Conservation (phyloP, 1,284 basidiomycete genomes). For the Trichosporon asahii region DNA sequence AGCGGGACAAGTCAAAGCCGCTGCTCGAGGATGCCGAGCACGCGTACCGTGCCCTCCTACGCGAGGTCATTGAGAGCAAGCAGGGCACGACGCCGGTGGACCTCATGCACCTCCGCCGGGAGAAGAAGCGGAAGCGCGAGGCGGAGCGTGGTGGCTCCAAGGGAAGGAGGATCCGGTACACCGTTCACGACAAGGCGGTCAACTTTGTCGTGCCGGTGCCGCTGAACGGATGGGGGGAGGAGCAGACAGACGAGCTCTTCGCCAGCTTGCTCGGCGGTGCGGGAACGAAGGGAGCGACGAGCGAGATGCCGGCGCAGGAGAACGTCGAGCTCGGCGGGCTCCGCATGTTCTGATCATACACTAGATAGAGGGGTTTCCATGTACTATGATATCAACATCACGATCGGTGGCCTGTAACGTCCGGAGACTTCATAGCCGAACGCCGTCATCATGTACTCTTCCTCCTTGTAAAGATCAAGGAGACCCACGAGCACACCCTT, state of each 20-base stretch:
- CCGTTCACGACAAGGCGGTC: conserved; percentile 86
- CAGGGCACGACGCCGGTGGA: conserved; percentile 34
- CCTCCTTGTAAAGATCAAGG: no score
- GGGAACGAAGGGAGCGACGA: conserved; percentile 18
- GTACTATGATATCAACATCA: not conserved
- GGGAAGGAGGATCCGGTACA: conserved; percentile 82
- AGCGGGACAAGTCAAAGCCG: conserved; percentile 31
- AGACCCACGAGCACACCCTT: no score
- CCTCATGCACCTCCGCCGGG: conserved; percentile 46
- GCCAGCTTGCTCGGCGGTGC: conserved; percentile 67
- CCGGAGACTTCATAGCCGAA: no score
- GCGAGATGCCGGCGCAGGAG: conserved; percentile 4
- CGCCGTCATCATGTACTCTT: no score
- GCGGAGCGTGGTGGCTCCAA: conserved; percentile 93
- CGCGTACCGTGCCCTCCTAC: conserved; percentile 82
- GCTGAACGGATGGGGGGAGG: conserved; percentile 74
- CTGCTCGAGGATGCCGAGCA: conserved; percentile 68
- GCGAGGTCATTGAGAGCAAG: conserved; percentile 76
- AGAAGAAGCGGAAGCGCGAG: conserved; percentile 65
- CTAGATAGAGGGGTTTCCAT: not conserved
- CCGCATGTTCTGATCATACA: conserved; percentile 17
- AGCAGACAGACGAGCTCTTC: conserved; percentile 89
- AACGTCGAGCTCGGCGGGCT: conserved; percentile 21
- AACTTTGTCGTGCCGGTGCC: conserved; percentile 90
- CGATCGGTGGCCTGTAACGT: no score